Evolutionary conservation across 768 basidiomycete species (phyloP).

Genomic region (Boletus rufocinnamomeus): DNA sequence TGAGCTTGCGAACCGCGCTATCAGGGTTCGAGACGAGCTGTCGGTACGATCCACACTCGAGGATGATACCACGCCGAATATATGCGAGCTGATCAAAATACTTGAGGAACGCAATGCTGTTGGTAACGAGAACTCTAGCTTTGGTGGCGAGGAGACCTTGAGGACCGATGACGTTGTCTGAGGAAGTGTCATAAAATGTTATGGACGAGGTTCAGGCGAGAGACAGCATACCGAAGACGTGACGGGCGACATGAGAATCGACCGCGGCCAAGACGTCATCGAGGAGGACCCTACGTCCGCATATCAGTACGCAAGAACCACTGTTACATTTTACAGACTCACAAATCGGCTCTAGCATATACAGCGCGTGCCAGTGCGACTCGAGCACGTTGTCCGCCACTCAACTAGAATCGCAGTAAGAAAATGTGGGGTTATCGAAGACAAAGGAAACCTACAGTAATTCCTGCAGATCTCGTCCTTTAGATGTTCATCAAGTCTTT

Average conservation of each 20-base stretch:
- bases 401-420: conserved; percentile 47
- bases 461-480: conserved; percentile 37
- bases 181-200: conserved; percentile 1
- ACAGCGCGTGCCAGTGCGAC: conserved; percentile 85
- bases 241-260: conserved; percentile 85
- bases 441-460: conserved; percentile 49
- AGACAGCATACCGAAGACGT: conserved; percentile 64
- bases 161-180: conserved; percentile 86
- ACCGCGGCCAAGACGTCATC: conserved; percentile 91
- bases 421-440: conserved; percentile 12
- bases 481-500: background rate
- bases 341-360: conserved; percentile 90
- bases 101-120: conserved; percentile 80
- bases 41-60: conserved; percentile 71
- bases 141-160: conserved; percentile 79
- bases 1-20: conserved; percentile 70
- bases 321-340: conserved; percentile 21
- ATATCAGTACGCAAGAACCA: background rate
- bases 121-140: conserved; percentile 84
- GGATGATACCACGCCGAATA: conserved; percentile 78
- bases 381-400: conserved; percentile 84
- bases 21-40: conserved; percentile 59
- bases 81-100: conserved; percentile 76
- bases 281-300: conserved; percentile 57
- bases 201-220: background rate